phyloP scores from a whole-genome alignment of 2,329 filamentous ascomycete genomes.

The Aspergillus melleus region DNA sequence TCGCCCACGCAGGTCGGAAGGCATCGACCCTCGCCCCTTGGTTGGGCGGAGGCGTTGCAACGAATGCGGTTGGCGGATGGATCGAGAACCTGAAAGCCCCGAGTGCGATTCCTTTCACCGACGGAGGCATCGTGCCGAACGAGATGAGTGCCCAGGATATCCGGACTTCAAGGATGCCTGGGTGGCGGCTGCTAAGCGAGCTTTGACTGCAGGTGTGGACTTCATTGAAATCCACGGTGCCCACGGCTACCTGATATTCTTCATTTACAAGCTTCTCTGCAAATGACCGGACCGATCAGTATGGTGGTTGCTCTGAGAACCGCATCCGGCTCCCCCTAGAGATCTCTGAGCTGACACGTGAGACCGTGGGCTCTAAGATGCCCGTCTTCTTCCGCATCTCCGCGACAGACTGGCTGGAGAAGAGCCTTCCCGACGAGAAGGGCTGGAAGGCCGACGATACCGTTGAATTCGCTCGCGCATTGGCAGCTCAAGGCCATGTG shows the following conservation, averaged over 20 bases:
- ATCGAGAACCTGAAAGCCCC: slow-evolving; percentile 57
- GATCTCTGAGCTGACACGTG: slow-evolving; percentile 62
- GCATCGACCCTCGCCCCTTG: slow-evolving; percentile 58
- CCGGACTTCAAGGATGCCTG: slow-evolving; percentile 61
- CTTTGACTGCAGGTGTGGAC: slow-evolving; percentile 71
- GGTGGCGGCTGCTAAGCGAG: slow-evolving; percentile 57
- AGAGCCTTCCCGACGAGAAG: slow-evolving; percentile 51
- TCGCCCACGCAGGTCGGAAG: slow-evolving; percentile 74
- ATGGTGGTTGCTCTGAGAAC: slow-evolving; percentile 59
- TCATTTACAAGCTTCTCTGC: slow-evolving; percentile 67
- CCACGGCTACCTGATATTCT: slow-evolving; percentile 74
- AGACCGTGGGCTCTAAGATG: slow-evolving; percentile 64
- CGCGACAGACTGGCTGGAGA: slow-evolving; percentile 75
- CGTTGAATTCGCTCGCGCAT: slow-evolving; percentile 61
- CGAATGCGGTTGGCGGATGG: slow-evolving; percentile 56
- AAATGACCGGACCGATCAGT: slow-evolving; percentile 66
- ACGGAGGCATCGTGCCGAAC: slow-evolving; percentile 61
- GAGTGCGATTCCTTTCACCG: slow-evolving; percentile 62
- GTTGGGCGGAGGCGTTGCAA: slow-evolving; percentile 41
- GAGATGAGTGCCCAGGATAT: slow-evolving; percentile 71
- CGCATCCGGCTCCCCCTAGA: slow-evolving; percentile 68
- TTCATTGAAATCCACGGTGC: slow-evolving; percentile 78
- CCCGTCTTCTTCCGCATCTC: slow-evolving; percentile 72
- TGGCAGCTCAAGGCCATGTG: slow-evolving; percentile 68
- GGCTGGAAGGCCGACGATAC: slow-evolving; percentile 70